Conservation (phyloP, 2,329 filamentous ascomycete genomes). For the Leptographium lundbergii region DNA sequence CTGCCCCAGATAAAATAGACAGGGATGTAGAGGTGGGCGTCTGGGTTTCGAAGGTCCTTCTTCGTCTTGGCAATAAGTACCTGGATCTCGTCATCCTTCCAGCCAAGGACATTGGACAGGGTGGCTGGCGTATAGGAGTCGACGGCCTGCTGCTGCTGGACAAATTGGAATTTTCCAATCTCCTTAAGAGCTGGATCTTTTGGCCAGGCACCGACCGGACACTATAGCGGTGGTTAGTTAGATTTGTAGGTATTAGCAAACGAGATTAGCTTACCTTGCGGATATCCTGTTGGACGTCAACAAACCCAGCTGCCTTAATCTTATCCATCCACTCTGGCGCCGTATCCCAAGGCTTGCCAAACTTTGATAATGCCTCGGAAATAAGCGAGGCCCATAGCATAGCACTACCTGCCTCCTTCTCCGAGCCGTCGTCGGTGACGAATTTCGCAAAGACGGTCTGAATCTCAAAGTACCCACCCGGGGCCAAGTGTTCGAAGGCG, state of each 20-base stretch:
- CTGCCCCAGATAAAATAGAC: slow-evolving; percentile 1
- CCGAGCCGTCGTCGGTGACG: slow-evolving; percentile 14
- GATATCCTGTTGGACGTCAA: slow-evolving; percentile 12
- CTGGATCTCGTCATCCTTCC: slow-evolving; percentile 6
- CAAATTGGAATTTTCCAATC: background rate
- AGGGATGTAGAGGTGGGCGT: slow-evolving; percentile 5
- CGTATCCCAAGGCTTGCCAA: slow-evolving; percentile 8
- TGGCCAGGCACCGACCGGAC: slow-evolving; percentile 19
- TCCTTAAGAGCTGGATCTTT: slow-evolving; percentile 4
- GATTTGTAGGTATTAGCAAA: too few species aligned
- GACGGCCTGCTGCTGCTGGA: background rate
- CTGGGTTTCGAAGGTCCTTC: slow-evolving; percentile 5
- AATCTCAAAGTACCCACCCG: slow-evolving; percentile 41
- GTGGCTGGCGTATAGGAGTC: slow-evolving; percentile 1
- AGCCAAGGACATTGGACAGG: slow-evolving; percentile 13
- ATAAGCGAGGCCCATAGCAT: slow-evolving; percentile 8
- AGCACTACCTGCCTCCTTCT: slow-evolving; percentile 2
- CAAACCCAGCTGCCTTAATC: slow-evolving; percentile 17
- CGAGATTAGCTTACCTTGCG: background rate
- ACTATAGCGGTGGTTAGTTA: too few species aligned
- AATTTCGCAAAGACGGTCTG: slow-evolving; percentile 28
- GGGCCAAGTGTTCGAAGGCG: slow-evolving; percentile 24
- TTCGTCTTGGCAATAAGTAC: slow-evolving; percentile 8
- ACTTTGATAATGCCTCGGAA: slow-evolving; percentile 7
- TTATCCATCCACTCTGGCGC: slow-evolving; percentile 11